Evolutionary conservation across 1,139 yeast genomes (phyloP).

Genomic region (Arxiozyma bovina): DNA sequence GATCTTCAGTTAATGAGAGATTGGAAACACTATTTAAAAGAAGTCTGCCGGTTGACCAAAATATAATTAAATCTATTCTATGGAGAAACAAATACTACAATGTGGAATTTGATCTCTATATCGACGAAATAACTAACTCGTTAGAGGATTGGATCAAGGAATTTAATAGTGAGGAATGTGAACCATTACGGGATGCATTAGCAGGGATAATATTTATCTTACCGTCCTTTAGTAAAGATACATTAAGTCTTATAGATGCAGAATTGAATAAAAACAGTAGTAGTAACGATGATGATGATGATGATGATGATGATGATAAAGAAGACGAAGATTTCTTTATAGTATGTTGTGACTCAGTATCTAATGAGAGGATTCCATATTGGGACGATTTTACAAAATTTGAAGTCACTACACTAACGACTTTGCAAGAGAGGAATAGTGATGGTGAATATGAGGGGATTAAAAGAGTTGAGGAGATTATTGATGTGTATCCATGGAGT

Average conservation of each 20-base stretch:
- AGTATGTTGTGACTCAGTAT: slow-evolving; percentile 8
- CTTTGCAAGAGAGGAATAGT: slow-evolving; percentile 13
- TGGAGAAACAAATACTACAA: slow-evolving; percentile 30
- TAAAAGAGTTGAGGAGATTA: slow-evolving; percentile 22
- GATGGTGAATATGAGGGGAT: slow-evolving; percentile 25
- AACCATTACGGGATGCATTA: slow-evolving; percentile 23
- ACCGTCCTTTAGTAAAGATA: not conserved
- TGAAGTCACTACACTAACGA: slow-evolving; percentile 18
- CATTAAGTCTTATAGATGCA: not conserved
- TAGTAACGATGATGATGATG: not conserved
- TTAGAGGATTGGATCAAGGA: slow-evolving; percentile 25
- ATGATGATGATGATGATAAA: not conserved
- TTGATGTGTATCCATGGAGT: slow-evolving; percentile 28
- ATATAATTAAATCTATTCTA: slow-evolving; percentile 15
- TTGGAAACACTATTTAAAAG: not conserved
- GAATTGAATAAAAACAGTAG: not conserved
- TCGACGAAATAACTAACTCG: slow-evolving; percentile 22
- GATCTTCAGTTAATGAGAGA: not conserved
- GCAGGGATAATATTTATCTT: slow-evolving; percentile 25
- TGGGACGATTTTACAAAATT: slow-evolving; percentile 4
- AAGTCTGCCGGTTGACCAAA: slow-evolving; percentile 1
- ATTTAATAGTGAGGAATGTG: slow-evolving; percentile 18
- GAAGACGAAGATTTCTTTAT: slow-evolving; percentile 8
- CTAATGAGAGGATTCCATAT: not conserved
- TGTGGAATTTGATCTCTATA: slow-evolving; percentile 24